phyloP scores from a whole-genome alignment of 345 rosid genomes.

The Angophora floribunda region DNA sequence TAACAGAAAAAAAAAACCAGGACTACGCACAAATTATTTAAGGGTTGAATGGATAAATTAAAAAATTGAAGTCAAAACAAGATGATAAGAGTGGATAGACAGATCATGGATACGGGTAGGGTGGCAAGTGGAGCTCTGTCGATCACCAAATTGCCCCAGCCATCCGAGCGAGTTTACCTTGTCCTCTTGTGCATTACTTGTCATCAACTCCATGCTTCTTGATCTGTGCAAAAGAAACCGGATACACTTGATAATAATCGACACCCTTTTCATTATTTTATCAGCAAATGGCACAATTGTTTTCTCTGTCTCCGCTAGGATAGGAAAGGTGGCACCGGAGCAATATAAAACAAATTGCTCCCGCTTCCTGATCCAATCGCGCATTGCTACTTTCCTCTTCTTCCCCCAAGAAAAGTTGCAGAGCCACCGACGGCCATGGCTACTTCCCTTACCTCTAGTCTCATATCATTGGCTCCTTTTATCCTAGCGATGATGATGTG shows the following conservation, averaged over 20 bases:
- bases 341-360: neutral
- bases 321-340: neutral
- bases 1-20: no score
- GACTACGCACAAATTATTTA: no score
- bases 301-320: neutral
- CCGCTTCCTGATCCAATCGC: neutral
- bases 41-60: neutral
- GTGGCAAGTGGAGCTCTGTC: neutral
- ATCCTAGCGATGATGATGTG: neutral
- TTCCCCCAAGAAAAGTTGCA: neutral
- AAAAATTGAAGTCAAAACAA: neutral
- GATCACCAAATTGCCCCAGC: neutral
- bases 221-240: neutral
- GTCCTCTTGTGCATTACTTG: neutral
- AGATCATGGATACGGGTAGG: neutral
- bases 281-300: neutral
- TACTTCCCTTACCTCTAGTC: neutral
- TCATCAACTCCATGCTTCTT: neutral
- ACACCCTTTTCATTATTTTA: neutral
- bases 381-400: neutral
- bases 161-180: neutral
- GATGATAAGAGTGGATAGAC: neutral
- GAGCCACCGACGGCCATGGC: neutral
- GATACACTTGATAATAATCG: neutral
- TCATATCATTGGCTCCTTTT: neutral